Evolutionary conservation across 2,329 filamentous ascomycete genomes (phyloP).

Genomic region (Colletotrichum sp.): DNA sequence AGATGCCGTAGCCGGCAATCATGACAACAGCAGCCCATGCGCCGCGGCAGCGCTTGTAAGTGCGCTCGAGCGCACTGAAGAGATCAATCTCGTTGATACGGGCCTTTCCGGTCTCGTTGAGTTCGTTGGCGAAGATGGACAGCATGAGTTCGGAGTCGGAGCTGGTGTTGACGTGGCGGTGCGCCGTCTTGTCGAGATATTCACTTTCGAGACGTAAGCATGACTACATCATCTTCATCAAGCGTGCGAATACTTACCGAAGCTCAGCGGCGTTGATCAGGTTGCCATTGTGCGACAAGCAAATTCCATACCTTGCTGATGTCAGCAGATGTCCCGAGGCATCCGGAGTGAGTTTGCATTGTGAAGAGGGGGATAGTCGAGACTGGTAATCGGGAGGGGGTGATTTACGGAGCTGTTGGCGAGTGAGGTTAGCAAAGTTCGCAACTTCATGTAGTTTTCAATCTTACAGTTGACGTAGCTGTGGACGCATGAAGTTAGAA

Average conservation of each 20-base stretch:
- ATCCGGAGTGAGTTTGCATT: not conserved
- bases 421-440: not conserved
- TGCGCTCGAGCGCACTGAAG: slow-evolving; percentile 64
- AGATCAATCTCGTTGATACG: slow-evolving; percentile 81
- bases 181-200: slow-evolving; percentile 78
- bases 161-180: slow-evolving; percentile 72
- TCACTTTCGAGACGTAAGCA: not conserved
- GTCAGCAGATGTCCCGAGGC: not conserved
- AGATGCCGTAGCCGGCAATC: slow-evolving; percentile 80
- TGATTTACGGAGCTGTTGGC: not conserved
- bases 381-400: not conserved
- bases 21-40: slow-evolving; percentile 83
- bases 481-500: not conserved
- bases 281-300: slow-evolving; percentile 82
- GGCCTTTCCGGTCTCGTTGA: slow-evolving; percentile 81
- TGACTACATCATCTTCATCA: not conserved
- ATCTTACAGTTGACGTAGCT: not conserved
- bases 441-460: not conserved
- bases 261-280: slow-evolving; percentile 78
- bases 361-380: not conserved
- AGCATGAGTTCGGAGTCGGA: slow-evolving; percentile 17
- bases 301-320: not conserved
- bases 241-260: slow-evolving; percentile 40
- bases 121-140: slow-evolving; percentile 77
- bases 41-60: slow-evolving; percentile 69